Evolutionary conservation across 2,329 filamentous ascomycete species (phyloP), one percentile per base, ranked within the genome.

Genomic region (Diaporthe ampelina): DNA sequence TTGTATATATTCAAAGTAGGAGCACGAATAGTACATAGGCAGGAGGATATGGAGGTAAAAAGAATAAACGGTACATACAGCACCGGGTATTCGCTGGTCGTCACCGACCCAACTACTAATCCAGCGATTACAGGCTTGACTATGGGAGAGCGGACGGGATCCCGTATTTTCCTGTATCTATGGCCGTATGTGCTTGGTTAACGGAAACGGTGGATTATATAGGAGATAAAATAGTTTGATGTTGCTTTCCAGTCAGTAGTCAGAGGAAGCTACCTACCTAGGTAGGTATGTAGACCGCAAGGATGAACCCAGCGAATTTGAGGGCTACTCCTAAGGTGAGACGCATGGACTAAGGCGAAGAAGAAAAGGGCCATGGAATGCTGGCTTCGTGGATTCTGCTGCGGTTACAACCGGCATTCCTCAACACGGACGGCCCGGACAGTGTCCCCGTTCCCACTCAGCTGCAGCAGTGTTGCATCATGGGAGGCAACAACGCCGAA

Each of bases 391-490:
- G 19, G 29, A 29, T 57, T 32, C 29, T 10, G 21, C 5, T 4
- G 54, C 54, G 54, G 29, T n/a, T 57, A 57, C 24, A 57, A 17
- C 54, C 54, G 54, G 54, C 54, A 57, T 57, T 21, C 21, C 19
- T 32, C 17, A 57, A 15, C 7, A 7, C 21, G 45, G 9, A 50
- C 19, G 45, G n/a, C 29, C 15, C 29, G 54, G 13, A 32, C 6
- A 19, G 11, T 57, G 54, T 17, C 19, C 54, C 29, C 21, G 29
- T 57, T 57, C 29, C 54, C 54, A 57, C 54, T 35, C 19, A 13
- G 29, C 32, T 57, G 54, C 54, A 57, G 54, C 17, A 32, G 35
- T 35, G 54, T 57, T 57, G 54, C 54, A 57, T 19, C 54, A 35
- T 35, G 17, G 29, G 19, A 57, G 32, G 19, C 17, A 35, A n/a